Conservation (phyloP, 139 green algal species). For the Chlamydomonas eustigma region DNA sequence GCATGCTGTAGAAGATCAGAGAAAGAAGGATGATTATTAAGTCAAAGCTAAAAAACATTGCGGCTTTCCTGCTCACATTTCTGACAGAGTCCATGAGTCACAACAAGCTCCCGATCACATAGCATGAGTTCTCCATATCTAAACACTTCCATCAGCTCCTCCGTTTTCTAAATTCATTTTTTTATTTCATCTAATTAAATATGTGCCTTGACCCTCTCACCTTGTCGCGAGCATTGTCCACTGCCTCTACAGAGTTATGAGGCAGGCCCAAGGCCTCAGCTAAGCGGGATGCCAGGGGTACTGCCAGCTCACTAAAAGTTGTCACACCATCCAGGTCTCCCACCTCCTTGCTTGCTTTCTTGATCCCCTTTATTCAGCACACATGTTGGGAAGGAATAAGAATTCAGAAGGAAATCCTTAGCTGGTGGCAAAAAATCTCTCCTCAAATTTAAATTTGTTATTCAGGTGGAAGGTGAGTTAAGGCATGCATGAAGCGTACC, state of each 20-base stretch:
- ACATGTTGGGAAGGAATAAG: no score
- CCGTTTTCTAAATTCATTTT: background rate
- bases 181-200: background rate
- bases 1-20: conserved; percentile 33
- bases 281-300: conserved; percentile 75
- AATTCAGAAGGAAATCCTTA: no score
- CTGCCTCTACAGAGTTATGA: conserved; percentile 50
- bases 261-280: conserved; percentile 76
- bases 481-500: no score
- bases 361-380: no score
- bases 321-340: conserved; percentile 76
- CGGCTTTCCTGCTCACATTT: no score
- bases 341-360: conserved; percentile 26
- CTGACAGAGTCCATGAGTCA: no score
- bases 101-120: no score
- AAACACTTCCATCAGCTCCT: background rate
- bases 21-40: background rate
- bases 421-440: no score
- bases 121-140: background rate
- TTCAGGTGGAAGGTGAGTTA: no score
- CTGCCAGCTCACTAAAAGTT: conserved; percentile 87
- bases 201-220: conserved; percentile 14
- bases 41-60: no score
- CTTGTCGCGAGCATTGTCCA: conserved; percentile 86
- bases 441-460: no score